Percentiles rank a stretch among this genome's conserved stretches.
Evolutionary conservation across 176 grass and related monocot genomes (phyloP).

Genomic region (Hsuehochloa calcarea): DNA sequence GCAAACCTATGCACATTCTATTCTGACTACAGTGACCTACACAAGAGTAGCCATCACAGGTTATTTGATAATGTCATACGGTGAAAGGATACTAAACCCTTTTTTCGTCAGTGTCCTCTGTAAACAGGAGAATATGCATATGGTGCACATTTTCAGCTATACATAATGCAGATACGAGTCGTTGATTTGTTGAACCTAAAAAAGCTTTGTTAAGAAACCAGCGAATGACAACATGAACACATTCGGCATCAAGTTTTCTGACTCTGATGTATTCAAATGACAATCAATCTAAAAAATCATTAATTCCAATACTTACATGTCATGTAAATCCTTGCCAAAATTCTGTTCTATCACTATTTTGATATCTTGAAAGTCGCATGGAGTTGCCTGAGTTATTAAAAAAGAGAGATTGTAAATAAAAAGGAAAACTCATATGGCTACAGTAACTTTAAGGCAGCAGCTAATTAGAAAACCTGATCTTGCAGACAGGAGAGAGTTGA

Average conservation of each 20-base stretch:
- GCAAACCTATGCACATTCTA: background rate
- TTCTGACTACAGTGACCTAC: conserved; percentile 2
- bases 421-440: conserved; percentile 2
- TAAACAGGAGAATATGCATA: background rate
- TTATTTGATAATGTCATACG: background rate
- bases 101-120: background rate
- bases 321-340: conserved; percentile 67
- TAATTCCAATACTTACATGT: conserved; percentile 55
- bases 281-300: background rate
- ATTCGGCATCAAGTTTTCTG: background rate
- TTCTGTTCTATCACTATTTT: conserved; percentile 69
- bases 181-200: background rate
- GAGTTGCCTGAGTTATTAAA: conserved; percentile 57
- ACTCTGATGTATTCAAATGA: background rate
- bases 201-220: background rate
- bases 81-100: conserved; percentile 12
- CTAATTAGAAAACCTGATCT: conserved; percentile 66
- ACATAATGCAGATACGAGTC: background rate
- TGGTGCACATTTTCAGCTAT: background rate
- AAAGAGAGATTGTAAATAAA: conserved; percentile 29
- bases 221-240: background rate
- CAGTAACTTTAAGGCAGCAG: background rate
- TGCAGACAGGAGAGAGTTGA: conserved; percentile 82
- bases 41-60: background rate
- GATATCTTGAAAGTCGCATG: conserved; percentile 73